Conservation (phyloP, 768 basidiomycete species). For the Amanita fuliginea region DNA sequence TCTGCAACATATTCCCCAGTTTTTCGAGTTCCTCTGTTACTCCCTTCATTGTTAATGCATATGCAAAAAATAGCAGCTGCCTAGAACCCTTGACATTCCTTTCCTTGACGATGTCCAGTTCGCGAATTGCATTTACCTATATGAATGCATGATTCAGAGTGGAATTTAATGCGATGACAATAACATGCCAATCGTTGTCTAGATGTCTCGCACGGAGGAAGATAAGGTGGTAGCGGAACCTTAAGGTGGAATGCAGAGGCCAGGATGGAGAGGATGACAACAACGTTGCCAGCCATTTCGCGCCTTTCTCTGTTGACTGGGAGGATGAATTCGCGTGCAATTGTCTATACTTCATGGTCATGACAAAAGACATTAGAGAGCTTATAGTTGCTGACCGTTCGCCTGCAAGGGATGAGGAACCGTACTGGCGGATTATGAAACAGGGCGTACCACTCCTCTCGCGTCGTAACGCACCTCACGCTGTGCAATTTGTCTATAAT, state of each 20-base stretch:
- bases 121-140: constrained; percentile 74
- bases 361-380: not conserved
- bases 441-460: constrained; percentile 75
- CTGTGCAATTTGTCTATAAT: constrained; percentile 87
- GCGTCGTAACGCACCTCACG: constrained; percentile 94
- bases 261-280: constrained; percentile 77
- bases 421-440: constrained; percentile 7
- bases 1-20: constrained; percentile 72
- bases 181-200: constrained; percentile 60
- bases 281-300: constrained; percentile 93
- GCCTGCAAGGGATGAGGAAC: constrained; percentile 30
- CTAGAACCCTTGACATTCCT: constrained; percentile 72
- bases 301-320: constrained; percentile 84
- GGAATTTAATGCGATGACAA: not conserved
- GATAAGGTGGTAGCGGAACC: constrained; percentile 89
- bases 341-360: constrained; percentile 35
- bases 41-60: constrained; percentile 89
- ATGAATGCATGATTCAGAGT: not conserved
- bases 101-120: constrained; percentile 79
- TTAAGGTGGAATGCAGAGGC: constrained; percentile 76
- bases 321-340: constrained; percentile 78
- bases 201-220: constrained; percentile 86
- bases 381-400: constrained; percentile 40
- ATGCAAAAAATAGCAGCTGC: constrained; percentile 89
- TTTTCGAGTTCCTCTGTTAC: constrained; percentile 83